Conservation (phyloP, 2,329 filamentous ascomycete genomes). For the Botrytis deweyae region DNA sequence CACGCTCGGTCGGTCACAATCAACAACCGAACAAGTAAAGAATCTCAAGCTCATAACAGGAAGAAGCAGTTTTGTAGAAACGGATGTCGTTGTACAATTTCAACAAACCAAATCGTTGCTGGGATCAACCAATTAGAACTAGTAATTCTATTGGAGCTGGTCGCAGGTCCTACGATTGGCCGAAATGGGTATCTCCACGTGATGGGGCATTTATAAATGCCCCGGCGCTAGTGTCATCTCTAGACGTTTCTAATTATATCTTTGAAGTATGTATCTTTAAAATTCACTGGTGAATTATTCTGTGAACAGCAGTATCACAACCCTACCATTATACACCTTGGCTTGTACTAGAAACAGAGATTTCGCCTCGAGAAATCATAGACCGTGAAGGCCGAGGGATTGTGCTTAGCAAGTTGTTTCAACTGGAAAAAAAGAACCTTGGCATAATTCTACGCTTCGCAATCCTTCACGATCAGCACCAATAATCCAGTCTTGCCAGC, state of each 20-base stretch:
- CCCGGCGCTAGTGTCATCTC: neutral
- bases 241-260: neutral
- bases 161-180: neutral
- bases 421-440: neutral
- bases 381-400: neutral
- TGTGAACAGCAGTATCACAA: neutral
- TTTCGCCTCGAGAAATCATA: neutral
- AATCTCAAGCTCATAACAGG: too few species aligned
- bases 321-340: neutral
- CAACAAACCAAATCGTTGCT: too few species aligned
- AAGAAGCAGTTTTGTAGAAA: too few species aligned
- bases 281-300: neutral
- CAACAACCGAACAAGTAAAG: too few species aligned
- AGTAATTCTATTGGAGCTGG: too few species aligned
- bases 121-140: too few species aligned
- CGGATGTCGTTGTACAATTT: too few species aligned
- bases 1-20: too few species aligned
- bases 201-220: neutral
- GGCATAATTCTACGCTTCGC: neutral
- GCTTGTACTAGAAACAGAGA: neutral
- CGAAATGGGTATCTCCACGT: neutral
- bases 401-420: conserved; percentile 11
- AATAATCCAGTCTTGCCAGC: neutral
- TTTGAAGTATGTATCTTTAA: neutral
- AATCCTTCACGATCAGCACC: neutral